A percentile compares a stretch with the other conserved stretches of the same genome.
These are phyloP conservation scores for Plasmodium gonderi DNA, from an alignment of 169 alveolate species.

Conservation along the genomic window DNA sequence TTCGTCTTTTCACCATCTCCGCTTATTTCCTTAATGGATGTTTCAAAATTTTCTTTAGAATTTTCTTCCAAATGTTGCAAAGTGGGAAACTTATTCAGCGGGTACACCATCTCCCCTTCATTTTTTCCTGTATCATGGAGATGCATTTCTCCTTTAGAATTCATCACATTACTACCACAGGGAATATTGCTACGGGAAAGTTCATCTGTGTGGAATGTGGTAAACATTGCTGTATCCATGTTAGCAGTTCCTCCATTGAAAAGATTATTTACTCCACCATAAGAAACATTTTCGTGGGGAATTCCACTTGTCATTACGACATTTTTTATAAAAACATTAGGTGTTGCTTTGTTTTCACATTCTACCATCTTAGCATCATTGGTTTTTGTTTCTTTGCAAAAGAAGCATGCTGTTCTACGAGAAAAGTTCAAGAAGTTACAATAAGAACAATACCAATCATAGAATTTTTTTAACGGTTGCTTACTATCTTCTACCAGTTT, in stretches of 20 bases:
- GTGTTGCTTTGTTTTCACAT: neutral
- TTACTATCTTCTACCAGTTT: slow-evolving; percentile 16
- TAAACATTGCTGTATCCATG: neutral
- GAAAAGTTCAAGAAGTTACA: slow-evolving; percentile 85
- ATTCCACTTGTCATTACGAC: neutral
- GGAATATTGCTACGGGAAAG: neutral
- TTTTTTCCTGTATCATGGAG: neutral
- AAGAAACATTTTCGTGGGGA: neutral
- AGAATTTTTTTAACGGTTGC: slow-evolving; percentile 16
- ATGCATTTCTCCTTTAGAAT: neutral
- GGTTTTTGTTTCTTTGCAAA: slow-evolving; percentile 63
- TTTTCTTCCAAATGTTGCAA: neutral
- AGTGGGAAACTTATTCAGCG: neutral
- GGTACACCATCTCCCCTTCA: neutral
- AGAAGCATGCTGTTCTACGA: slow-evolving; percentile 58
- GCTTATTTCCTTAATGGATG: neutral
- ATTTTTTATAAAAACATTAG: slow-evolving; percentile 27
- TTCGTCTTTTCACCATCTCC: slow-evolving; percentile 24
- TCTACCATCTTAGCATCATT: slow-evolving; percentile 59
- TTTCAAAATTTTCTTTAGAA: slow-evolving; percentile 18
- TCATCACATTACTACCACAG: neutral
- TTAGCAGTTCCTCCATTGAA: neutral
- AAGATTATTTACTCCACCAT: neutral
- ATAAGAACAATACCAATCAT: slow-evolving; percentile 84
- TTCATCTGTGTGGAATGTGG: too few species aligned